Evolutionary conservation across 2,329 filamentous ascomycete species (phyloP), one percentile per base, ranked within the genome.

Genomic region (Fusarium devonianum): DNA sequence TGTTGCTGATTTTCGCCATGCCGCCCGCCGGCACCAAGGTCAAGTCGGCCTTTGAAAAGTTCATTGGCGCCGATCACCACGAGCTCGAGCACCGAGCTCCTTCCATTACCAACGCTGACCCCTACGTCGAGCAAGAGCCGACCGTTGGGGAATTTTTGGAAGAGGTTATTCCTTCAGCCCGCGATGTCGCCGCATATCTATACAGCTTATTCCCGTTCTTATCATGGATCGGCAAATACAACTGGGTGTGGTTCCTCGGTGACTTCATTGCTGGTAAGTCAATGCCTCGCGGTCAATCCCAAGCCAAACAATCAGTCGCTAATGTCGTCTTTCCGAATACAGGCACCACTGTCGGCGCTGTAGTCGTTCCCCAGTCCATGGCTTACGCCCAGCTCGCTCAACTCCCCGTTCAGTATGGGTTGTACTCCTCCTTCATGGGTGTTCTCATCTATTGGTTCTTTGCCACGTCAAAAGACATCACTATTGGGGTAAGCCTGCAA

Each of bases 401-500:
- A 48, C 72, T 81, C 36, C 69, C 71, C 4, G 72, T 77, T 18
- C 74, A 81, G 56, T 81, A 76, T 63, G 78, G 78, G 11, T 64
- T 81, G 13, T 75, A 75, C 62, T 92, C 93, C 1, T 96, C 92
- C 0, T 97, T 97, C 67, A 96, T 97, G 84, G 93, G 93, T 52
- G 92, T 97, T 14, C 72, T 96, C 56, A 80, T 96, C 62, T 97
- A 97, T 73, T 97, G 93, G 93, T 92, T 96, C 71, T 97, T 97
- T 67, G 93, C 92, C 28, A 97, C 93, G 0, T 97, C 92, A 17
- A 97, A 97, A 62, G 78, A 81, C 72, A 95, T 96, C 68, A 94
- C 90, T 13, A 94, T 95, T 58, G 90, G 90, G 28, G 85, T 88
- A 78, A 74, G 84, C 79, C 4, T 45, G 58, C 22, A 3, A 14